A percentile compares a stretch with the other conserved stretches of the same genome.
Evolutionary conservation across 108 stramenopile genomes (phyloP).

Genomic region (Nitzschia sp.): DNA sequence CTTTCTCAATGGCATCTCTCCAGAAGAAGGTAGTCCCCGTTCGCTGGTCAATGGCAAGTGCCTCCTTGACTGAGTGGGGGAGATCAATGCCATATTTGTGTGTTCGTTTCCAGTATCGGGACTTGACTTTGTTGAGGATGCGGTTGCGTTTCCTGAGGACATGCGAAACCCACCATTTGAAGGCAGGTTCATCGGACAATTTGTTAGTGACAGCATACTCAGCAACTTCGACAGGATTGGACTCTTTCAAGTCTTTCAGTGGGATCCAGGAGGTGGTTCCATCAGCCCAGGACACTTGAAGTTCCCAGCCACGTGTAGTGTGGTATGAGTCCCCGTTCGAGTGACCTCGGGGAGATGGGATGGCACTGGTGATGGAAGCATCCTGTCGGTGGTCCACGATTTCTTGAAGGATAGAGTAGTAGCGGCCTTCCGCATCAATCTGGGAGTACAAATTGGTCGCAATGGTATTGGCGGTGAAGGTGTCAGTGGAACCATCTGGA

Average conservation of each 20-base stretch:
- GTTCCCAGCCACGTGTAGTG: conserved; percentile 54
- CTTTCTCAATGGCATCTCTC: conserved; percentile 42
- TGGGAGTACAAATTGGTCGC: conserved; percentile 45
- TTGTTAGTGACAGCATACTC: conserved; percentile 45
- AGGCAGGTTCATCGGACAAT: conserved; percentile 42
- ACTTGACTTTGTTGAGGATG: conserved; percentile 31
- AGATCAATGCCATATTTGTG: conserved; percentile 60
- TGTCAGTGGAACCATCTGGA: conserved; percentile 7
- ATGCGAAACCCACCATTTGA: conserved; percentile 53
- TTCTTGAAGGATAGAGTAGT: conserved; percentile 4
- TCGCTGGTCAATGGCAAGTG: conserved; percentile 42
- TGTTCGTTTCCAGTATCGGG: conserved; percentile 7
- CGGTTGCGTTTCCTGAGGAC: neutral
- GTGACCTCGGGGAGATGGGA: neutral
- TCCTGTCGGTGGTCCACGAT: conserved; percentile 27
- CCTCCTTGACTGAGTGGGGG: conserved; percentile 40
- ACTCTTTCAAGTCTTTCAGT: conserved; percentile 48
- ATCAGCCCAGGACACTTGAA: conserved; percentile 45
- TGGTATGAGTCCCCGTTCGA: conserved; percentile 5
- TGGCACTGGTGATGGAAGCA: neutral
- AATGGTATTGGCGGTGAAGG: conserved; percentile 50
- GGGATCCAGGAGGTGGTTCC: conserved; percentile 28
- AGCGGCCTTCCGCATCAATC: conserved; percentile 36
- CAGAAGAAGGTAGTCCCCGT: conserved; percentile 54
- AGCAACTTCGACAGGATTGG: conserved; percentile 50